A percentile compares a stretch with the other conserved stretches of the same genome.
phyloP scores from a whole-genome alignment of 768 basidiomycete genomes.

The Coprinopsis sp. region DNA sequence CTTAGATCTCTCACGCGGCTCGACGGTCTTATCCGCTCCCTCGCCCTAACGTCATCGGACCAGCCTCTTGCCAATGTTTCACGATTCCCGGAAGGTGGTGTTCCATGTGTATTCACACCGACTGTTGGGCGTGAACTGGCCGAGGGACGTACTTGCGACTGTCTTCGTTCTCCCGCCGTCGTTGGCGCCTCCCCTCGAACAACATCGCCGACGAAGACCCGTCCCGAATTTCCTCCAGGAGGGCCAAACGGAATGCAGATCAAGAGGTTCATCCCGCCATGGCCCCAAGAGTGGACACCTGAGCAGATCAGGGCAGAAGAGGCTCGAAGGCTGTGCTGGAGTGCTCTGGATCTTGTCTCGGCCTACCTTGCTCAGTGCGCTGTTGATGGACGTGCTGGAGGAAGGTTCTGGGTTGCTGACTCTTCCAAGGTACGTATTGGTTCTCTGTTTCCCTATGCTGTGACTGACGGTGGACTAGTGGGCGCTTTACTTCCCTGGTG shows the following conservation, averaged over 20 bases:
- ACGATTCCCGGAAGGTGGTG: constrained; percentile 43
- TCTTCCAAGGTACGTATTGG: constrained; percentile 51
- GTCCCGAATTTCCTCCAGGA: neutral
- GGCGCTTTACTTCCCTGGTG: constrained; percentile 68
- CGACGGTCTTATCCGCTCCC: constrained; percentile 58
- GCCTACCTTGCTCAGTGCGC: constrained; percentile 66
- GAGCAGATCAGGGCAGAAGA: constrained; percentile 62
- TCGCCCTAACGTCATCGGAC: constrained; percentile 56
- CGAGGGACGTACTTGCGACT: neutral
- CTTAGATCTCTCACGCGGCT: constrained; percentile 50
- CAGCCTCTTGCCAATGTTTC: constrained; percentile 48
- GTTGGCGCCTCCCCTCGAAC: neutral
- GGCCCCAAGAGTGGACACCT: constrained; percentile 55
- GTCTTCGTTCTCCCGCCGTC: too few species aligned
- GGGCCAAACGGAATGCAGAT: constrained; percentile 23
- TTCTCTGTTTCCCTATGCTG: constrained; percentile 10
- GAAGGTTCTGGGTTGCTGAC: constrained; percentile 56
- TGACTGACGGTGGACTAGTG: constrained; percentile 50
- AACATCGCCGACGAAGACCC: constrained; percentile 21
- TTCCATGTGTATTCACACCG: constrained; percentile 39
- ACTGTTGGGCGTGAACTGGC: neutral
- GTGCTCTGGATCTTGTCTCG: constrained; percentile 62
- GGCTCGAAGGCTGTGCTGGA: constrained; percentile 74
- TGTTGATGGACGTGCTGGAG: constrained; percentile 55
- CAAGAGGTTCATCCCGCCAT: constrained; percentile 51